Evolutionary conservation across 208 protist genomes (phyloP).

Genomic region (Wallacemonas sp.): DNA sequence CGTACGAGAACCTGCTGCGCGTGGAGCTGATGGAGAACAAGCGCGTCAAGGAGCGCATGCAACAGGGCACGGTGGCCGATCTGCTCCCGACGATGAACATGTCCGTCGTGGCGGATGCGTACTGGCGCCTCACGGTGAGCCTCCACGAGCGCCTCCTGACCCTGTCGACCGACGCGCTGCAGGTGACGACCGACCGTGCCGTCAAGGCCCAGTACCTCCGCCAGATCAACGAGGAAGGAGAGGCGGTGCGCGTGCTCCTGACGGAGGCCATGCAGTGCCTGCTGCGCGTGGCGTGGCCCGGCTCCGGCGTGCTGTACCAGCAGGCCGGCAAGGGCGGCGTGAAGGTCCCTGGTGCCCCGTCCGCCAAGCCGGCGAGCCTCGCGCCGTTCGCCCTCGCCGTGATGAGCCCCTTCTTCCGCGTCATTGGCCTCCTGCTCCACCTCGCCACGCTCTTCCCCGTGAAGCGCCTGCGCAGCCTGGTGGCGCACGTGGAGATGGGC

Average conservation of each 20-base stretch:
- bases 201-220: conserved; percentile 32
- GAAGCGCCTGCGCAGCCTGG: conserved; percentile 41
- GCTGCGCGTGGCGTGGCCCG: conserved; percentile 78
- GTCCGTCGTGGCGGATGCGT: conserved; percentile 44
- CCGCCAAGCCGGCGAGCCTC: conserved; percentile 30
- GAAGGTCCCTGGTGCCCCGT: conserved; percentile 21
- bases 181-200: conserved; percentile 20
- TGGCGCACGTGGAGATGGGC: conserved; percentile 53
- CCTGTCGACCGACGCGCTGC: conserved; percentile 48
- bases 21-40: conserved; percentile 18
- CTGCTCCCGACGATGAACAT: conserved; percentile 42
- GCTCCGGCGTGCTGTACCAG: conserved; percentile 76
- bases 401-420: conserved; percentile 60
- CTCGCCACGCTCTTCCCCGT: conserved; percentile 68
- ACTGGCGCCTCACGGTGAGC: conserved; percentile 54
- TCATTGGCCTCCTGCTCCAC: conserved; percentile 61
- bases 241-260: conserved; percentile 54
- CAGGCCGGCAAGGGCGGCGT: conserved; percentile 22
- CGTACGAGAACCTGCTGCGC: conserved; percentile 71
- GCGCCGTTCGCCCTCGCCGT: conserved; percentile 39
- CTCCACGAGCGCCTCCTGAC: conserved; percentile 61
- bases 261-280: conserved; percentile 53
- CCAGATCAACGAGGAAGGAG: conserved; percentile 59
- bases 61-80: not conserved
- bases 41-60: not conserved